These are phyloP conservation scores for Hypoxylon cercidicola DNA, from an alignment of 495 filamentous ascomycete species.

Conservation along the genomic window DNA sequence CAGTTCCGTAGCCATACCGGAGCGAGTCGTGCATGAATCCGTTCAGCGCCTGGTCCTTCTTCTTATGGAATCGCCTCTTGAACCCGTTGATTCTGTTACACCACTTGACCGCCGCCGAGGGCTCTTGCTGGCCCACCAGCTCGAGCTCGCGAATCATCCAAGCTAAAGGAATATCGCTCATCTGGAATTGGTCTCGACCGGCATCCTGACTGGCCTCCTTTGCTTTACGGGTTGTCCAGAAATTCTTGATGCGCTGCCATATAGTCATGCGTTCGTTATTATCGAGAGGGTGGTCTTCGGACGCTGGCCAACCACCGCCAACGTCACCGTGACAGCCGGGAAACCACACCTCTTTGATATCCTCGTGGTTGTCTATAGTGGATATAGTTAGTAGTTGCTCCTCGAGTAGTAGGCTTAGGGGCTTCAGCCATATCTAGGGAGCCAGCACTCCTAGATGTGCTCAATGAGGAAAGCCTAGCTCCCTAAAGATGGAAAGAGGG, in stretches of 20 bases:
- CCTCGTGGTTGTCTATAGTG: conserved; percentile 26
- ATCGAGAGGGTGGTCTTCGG: conserved; percentile 13
- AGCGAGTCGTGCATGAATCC: conserved; percentile 45
- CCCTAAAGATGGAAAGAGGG: too few relatives aligned
- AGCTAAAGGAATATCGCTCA: conserved; percentile 52
- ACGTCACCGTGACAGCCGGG: conserved; percentile 56
- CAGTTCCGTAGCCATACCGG: conserved; percentile 38
- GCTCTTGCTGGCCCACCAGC: conserved; percentile 34
- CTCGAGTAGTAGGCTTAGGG: too few relatives aligned
- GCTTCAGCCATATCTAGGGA: too few relatives aligned
- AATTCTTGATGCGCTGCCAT: conserved; percentile 40
- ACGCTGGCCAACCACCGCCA: conserved; percentile 50
- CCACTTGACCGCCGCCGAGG: conserved; percentile 38
- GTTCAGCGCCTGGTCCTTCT: conserved; percentile 36
- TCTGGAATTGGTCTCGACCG: conserved; percentile 38
- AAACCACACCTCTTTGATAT: conserved; percentile 49
- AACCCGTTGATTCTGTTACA: conserved; percentile 33
- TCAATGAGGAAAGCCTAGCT: too few relatives aligned
- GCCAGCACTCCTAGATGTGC: too few relatives aligned
- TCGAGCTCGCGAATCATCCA: conserved; percentile 56
- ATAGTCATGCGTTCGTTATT: conserved; percentile 29
- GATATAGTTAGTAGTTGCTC: too few relatives aligned
- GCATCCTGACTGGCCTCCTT: conserved; percentile 32
- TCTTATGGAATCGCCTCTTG: conserved; percentile 33
- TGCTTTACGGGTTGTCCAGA: conserved; percentile 40